Conservation (phyloP, 163 green algal species). For the Coccomyxa subellipsoidea region DNA sequence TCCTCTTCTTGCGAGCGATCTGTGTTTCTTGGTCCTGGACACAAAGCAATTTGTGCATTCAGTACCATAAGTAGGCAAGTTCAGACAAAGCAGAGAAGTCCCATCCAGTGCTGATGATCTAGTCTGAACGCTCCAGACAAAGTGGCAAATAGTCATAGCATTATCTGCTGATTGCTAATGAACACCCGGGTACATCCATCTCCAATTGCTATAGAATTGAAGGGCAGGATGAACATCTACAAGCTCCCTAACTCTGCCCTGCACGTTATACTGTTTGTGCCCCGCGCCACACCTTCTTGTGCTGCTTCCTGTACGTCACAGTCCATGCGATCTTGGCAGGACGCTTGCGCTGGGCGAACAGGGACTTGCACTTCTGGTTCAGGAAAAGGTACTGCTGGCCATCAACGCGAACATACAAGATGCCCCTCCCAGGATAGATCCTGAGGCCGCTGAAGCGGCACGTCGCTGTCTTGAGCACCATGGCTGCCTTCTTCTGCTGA, state of each 20-base stretch:
- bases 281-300: slow-evolving; percentile 83
- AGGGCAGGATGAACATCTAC: background rate
- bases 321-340: slow-evolving; percentile 98
- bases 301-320: slow-evolving; percentile 89
- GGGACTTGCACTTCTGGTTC: slow-evolving; percentile 89
- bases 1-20: slow-evolving; percentile 87
- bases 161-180: too few species aligned
- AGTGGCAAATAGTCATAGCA: too few species aligned
- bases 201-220: too few species aligned
- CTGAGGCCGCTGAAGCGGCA: slow-evolving; percentile 97
- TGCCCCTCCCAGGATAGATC: slow-evolving; percentile 94
- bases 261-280: background rate
- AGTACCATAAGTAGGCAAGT: too few species aligned
- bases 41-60: background rate
- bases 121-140: too few species aligned
- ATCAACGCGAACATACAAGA: slow-evolving; percentile 89
- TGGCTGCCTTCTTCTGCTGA: slow-evolving; percentile 16
- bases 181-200: too few species aligned
- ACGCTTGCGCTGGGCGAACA: slow-evolving; percentile 90
- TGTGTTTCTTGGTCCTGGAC: slow-evolving; percentile 64
- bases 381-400: slow-evolving; percentile 95
- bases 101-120: background rate
- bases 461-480: slow-evolving; percentile 71
- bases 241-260: background rate
- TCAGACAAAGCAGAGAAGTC: background rate